phyloP scores from a whole-genome alignment of 169 alveolate species.

The Cryptosporidium sp. region DNA sequence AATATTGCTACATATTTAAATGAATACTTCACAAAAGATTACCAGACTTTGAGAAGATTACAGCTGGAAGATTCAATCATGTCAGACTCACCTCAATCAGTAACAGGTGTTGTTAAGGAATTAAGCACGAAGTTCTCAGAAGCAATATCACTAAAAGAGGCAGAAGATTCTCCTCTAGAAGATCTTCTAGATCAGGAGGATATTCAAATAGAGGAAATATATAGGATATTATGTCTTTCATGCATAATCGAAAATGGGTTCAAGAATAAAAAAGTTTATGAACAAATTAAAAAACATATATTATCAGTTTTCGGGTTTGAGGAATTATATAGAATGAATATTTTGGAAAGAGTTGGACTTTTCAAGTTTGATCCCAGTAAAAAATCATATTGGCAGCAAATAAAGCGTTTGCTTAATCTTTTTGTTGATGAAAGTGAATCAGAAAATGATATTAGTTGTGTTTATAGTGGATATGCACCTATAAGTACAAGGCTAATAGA shows the following conservation, averaged over 20 bases:
- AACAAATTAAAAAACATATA: conserved; percentile 56
- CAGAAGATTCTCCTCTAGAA: conserved; percentile 50
- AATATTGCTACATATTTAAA: conserved; percentile 87
- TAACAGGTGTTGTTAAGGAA: conserved; percentile 37
- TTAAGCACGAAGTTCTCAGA: conserved; percentile 37
- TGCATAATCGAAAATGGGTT: conserved; percentile 79
- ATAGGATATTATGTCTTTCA: conserved; percentile 79
- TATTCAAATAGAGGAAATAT: conserved; percentile 74
- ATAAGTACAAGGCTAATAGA: conserved; percentile 67
- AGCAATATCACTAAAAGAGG: conserved; percentile 33
- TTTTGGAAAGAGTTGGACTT: conserved; percentile 78
- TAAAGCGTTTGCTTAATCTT: conserved; percentile 59
- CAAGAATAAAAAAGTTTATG: conserved; percentile 67
- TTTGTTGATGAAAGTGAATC: conserved; percentile 77
- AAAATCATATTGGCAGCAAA: conserved; percentile 55
- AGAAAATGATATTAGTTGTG: conserved; percentile 78
- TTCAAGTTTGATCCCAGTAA: conserved; percentile 57
- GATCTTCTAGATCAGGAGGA: conserved; percentile 76
- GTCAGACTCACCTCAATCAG: conserved; percentile 55
- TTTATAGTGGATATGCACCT: conserved; percentile 83
- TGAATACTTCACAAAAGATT: conserved; percentile 80
- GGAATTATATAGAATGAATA: conserved; percentile 76
- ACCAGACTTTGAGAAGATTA: conserved; percentile 80
- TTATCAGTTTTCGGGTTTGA: conserved; percentile 76
- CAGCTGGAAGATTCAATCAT: conserved; percentile 85